Conservation (phyloP, 108 stramenopile genomes). For the Schizochytrium sp. region DNA sequence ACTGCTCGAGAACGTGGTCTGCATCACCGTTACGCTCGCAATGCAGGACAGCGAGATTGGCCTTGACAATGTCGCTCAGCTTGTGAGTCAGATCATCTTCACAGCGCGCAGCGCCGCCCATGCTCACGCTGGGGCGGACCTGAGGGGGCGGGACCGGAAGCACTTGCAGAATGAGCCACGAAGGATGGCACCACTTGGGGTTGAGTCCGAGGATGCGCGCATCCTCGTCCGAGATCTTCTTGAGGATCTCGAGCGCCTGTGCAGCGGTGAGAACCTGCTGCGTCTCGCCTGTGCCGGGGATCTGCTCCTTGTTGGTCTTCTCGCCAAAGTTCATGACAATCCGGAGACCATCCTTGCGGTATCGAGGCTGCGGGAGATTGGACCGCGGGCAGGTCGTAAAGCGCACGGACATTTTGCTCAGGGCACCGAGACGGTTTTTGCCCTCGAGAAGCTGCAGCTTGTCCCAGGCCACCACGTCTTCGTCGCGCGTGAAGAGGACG, state of each 20-base stretch:
- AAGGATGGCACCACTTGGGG: constrained; percentile 79
- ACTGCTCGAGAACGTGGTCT: constrained; percentile 80
- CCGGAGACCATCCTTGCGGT: not conserved
- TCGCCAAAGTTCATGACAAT: constrained; percentile 11
- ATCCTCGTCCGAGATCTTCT: constrained; percentile 84
- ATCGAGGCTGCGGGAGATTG: not conserved
- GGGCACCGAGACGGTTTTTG: not conserved
- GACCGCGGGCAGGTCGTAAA: not conserved
- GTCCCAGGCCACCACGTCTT: constrained; percentile 48
- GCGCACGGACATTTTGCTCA: not conserved
- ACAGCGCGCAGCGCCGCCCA: constrained; percentile 61
- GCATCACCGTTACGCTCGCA: constrained; percentile 81
- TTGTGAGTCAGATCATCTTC: constrained; percentile 97
- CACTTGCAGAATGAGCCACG: constrained; percentile 90
- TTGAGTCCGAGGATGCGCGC: constrained; percentile 76
- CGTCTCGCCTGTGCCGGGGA: constrained; percentile 65
- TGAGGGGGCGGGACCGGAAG: constrained; percentile 94
- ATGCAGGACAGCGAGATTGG: constrained; percentile 76
- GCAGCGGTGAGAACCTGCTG: constrained; percentile 80
- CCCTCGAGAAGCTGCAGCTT: not conserved
- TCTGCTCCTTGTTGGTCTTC: not conserved
- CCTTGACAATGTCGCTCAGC: constrained; percentile 89
- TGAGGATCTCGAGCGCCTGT: constrained; percentile 73
- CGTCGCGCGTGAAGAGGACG: constrained; percentile 52
- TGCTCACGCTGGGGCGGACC: constrained; percentile 84